phyloP scores from a whole-genome alignment of 352 stramenopile species.

The Globisporangium okanoganense region DNA sequence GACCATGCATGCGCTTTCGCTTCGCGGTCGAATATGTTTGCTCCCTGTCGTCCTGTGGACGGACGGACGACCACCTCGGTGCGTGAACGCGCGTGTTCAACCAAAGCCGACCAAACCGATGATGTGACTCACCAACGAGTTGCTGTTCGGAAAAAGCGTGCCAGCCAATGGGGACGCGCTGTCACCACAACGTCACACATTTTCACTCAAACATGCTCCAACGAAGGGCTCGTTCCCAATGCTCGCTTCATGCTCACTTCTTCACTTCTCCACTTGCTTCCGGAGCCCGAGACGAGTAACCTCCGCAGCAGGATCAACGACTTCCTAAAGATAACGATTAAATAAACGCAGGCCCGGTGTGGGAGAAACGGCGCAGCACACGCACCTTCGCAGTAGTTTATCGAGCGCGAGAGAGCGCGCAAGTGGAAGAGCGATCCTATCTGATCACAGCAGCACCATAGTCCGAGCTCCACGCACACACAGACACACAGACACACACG shows the following conservation, averaged over 20 bases:
- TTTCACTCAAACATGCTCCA: not conserved
- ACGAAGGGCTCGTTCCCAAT: not conserved
- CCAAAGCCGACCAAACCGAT: not conserved
- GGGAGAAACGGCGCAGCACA: not conserved
- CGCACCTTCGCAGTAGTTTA: conserved; percentile 2
- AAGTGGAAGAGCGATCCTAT: not conserved
- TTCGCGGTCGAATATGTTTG: too few species aligned
- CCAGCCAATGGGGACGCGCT: conserved; percentile 1
- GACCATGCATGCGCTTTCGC: too few species aligned
- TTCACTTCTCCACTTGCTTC: too few species aligned
- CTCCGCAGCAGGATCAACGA: not conserved
- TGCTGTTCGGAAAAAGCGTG: not conserved
- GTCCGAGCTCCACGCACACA: too few species aligned
- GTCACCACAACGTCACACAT: not conserved
- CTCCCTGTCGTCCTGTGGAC: too few species aligned
- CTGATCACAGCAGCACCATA: not conserved
- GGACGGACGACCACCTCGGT: not conserved
- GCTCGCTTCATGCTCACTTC: not conserved
- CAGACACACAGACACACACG: not conserved
- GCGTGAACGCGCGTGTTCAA: not conserved
- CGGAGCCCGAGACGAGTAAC: not conserved
- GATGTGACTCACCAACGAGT: not conserved
- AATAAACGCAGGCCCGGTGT: too few species aligned
- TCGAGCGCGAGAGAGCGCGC: not conserved
- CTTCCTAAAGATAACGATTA: conserved; percentile 7